These are phyloP conservation scores for Blastomyces gilchristii DNA, from an alignment of 2,329 filamentous ascomycete species.

Conservation along the genomic window DNA sequence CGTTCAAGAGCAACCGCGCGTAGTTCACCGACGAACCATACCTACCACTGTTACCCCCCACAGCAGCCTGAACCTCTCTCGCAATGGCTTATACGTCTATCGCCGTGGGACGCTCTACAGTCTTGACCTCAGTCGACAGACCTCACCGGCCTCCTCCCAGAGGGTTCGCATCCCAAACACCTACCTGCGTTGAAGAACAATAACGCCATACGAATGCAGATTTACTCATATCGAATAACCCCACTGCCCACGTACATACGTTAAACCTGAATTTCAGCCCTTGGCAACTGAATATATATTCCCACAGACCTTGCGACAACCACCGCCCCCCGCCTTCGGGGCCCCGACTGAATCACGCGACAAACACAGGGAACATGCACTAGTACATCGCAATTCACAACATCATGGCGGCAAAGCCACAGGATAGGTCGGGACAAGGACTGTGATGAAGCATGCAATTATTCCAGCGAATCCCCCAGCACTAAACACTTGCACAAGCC, in stretches of 20 bases:
- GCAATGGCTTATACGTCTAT: constrained; percentile 1
- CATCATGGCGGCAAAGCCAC: background rate
- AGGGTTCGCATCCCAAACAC: constrained; percentile 1
- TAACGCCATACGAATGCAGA: background rate
- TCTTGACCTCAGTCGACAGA: background rate
- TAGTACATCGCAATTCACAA: background rate
- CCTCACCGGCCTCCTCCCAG: background rate
- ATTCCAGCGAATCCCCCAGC: background rate
- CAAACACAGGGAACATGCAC: background rate
- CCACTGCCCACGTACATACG: background rate
- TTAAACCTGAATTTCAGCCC: background rate
- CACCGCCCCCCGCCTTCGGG: background rate
- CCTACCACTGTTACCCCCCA: background rate
- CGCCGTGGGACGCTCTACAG: constrained; percentile 1
- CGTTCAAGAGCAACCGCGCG: background rate
- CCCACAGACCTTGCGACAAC: background rate
- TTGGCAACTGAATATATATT: background rate
- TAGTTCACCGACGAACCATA: background rate
- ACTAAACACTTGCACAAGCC: background rate
- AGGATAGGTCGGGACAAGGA: background rate
- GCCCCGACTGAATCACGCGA: background rate
- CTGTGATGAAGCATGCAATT: background rate
- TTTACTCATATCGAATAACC: background rate
- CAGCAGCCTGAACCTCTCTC: background rate
- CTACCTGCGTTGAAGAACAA: constrained; percentile 3